These are phyloP conservation scores for Vachellia collinsii DNA, from an alignment of 306 rosid genomes.

Conservation along the genomic window DNA sequence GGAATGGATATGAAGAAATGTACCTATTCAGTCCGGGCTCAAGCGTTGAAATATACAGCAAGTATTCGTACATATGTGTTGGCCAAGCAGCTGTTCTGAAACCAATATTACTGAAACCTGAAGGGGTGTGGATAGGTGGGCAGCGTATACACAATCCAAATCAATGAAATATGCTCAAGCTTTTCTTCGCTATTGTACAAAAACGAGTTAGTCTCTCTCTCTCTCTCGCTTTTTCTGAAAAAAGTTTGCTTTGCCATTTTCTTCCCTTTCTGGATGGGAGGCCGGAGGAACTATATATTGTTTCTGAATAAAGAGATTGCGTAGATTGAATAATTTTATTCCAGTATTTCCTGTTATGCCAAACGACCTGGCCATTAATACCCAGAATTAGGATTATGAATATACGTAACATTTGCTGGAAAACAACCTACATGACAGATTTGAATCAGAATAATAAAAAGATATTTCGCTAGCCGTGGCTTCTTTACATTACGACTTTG, in stretches of 20 bases:
- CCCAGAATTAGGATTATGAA: background rate
- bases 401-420: background rate
- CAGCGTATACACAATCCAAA: constrained; percentile 75
- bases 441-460: background rate
- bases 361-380: background rate
- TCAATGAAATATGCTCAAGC: constrained; percentile 36
- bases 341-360: background rate
- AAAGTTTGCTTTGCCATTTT: background rate
- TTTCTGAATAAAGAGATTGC: background rate
- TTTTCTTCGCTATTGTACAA: background rate
- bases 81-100: constrained; percentile 75
- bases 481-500: background rate
- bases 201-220: background rate
- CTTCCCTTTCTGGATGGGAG: background rate
- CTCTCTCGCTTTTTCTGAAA: background rate
- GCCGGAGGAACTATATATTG: background rate
- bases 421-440: background rate
- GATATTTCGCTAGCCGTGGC: background rate
- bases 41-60: constrained; percentile 55
- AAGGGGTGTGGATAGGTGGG: constrained; percentile 63
- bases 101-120: constrained; percentile 55
- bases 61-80: constrained; percentile 62
- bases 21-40: constrained; percentile 88
- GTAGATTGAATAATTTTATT: background rate
- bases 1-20: constrained; percentile 75